Evolutionary conservation across 2,329 filamentous ascomycete species (phyloP).

Genomic region (Taxawa tesnikishii): DNA sequence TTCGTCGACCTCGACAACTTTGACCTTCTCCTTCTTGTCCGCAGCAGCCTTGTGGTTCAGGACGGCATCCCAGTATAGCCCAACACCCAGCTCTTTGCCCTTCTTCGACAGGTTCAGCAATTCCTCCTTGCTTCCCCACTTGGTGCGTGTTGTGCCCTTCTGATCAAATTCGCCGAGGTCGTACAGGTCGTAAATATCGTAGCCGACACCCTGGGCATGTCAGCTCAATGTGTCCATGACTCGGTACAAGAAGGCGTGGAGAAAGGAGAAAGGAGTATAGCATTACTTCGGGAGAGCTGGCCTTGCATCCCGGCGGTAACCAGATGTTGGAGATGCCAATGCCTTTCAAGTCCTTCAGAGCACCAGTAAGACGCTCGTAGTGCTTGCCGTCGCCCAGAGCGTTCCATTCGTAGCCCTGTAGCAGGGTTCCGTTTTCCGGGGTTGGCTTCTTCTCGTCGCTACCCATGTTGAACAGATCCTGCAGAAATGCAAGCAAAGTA

Average conservation of each 20-base stretch:
- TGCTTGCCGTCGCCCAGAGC: slow-evolving; percentile 49
- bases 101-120: slow-evolving; percentile 38
- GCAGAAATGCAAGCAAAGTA: no score
- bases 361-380: slow-evolving; percentile 44
- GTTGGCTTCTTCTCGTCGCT: no score
- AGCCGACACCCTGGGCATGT: slow-evolving; percentile 44
- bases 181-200: slow-evolving; percentile 46
- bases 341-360: slow-evolving; percentile 41
- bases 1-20: slow-evolving; percentile 48
- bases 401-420: slow-evolving; percentile 63
- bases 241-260: not conserved
- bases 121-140: slow-evolving; percentile 56
- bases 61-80: slow-evolving; percentile 56
- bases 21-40: slow-evolving; percentile 50
- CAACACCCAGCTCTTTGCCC: slow-evolving; percentile 41
- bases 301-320: slow-evolving; percentile 60
- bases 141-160: slow-evolving; percentile 48
- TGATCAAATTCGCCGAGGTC: slow-evolving; percentile 54
- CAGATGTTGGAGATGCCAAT: slow-evolving; percentile 52
- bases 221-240: not conserved
- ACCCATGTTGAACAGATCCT: no score
- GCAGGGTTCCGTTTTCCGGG: slow-evolving; percentile 36
- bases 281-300: slow-evolving; percentile 25
- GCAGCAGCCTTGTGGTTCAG: slow-evolving; percentile 59
- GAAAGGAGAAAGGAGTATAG: no score